These are phyloP conservation scores for Symmetrospora coprosmae DNA, from an alignment of 768 basidiomycete species.

Conservation along the genomic window DNA sequence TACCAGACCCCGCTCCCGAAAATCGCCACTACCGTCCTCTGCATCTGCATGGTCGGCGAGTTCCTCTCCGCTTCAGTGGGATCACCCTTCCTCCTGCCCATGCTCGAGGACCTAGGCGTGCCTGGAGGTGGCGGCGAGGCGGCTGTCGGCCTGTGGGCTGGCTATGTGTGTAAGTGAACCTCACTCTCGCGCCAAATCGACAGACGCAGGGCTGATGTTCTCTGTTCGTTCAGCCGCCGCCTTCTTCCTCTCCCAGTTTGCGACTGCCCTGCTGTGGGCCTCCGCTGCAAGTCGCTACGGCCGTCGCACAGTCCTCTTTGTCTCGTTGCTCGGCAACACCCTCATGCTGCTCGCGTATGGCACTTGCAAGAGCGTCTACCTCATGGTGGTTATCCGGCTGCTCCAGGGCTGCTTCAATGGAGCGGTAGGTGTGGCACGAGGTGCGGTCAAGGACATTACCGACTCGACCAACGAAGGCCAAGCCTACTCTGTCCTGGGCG, in stretches of 20 bases:
- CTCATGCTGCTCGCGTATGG: slow-evolving; percentile 64
- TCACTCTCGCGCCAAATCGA: background rate
- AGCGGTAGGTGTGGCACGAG: slow-evolving; percentile 84
- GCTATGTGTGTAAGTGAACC: slow-evolving; percentile 58
- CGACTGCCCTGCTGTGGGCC: slow-evolving; percentile 89
- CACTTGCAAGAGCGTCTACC: slow-evolving; percentile 56
- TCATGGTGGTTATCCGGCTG: slow-evolving; percentile 73
- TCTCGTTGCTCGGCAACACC: slow-evolving; percentile 73
- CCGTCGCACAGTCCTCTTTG: slow-evolving; percentile 62
- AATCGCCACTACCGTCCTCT: slow-evolving; percentile 80
- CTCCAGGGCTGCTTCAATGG: slow-evolving; percentile 79
- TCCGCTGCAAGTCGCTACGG: slow-evolving; percentile 90
- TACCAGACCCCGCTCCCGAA: slow-evolving; percentile 60
- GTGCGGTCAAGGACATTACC: slow-evolving; percentile 70
- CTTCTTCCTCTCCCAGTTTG: slow-evolving; percentile 89
- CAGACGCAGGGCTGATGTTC: background rate
- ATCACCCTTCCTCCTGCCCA: background rate
- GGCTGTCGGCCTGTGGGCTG: slow-evolving; percentile 77
- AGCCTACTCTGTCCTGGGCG: slow-evolving; percentile 81
- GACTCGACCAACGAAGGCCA: slow-evolving; percentile 83
- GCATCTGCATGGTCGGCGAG: slow-evolving; percentile 56
- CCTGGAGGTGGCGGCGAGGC: slow-evolving; percentile 63
- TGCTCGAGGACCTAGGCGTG: slow-evolving; percentile 30
- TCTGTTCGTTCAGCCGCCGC: slow-evolving; percentile 48
- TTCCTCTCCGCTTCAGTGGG: slow-evolving; percentile 55